Evolutionary conservation across 768 basidiomycete genomes (phyloP), one percentile per base, ranked within the genome.

Genomic region (Macrolepiota dolichaula): DNA sequence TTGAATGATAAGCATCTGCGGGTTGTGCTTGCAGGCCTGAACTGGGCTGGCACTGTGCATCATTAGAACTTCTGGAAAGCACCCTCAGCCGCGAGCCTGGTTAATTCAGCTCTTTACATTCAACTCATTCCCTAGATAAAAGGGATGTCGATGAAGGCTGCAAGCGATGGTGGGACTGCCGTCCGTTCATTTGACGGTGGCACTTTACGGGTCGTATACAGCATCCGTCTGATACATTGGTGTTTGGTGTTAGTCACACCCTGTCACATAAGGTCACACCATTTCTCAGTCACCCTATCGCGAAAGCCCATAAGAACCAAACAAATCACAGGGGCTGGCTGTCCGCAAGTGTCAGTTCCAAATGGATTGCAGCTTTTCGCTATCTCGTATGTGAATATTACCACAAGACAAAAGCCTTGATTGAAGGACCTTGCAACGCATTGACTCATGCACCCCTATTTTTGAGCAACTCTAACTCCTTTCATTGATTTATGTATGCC

Each of bases 381-480:
- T 17, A 44, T 44, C 42, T 44, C 19, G 6, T 7, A 10, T 17
- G 15, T 15, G 17, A 7, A n/a, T 44, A 44, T 44, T 4, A 7
- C 22, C 25, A 12, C 12, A 49, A 49, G 47, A 10, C 47, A 27
- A 6, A 54, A 22, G 19, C 12, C 9, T 38, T 0, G 22, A 54
- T 54, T 54, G 47, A 44, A 44, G n/a, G 42, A 24, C 22, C n/a
- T 19, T 54, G 29, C 35, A 54, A 37, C 17, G 9, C 19, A 17
- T 54, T 54, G 6, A 54, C 42, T 44, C 6, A 24, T n/a, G 15
- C n/a, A 59, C 38, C 19, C 42, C 49, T 36, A 29, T 38, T 35
- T 40, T 59, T 46, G 40, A 35, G 59, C 51, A 37, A 54, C 51
- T 60, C 44, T 60, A 52, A 53, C 59, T 44, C 59, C 59, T 60